phyloP scores from a whole-genome alignment of 164 flowering plant species.

The Chimonanthus praecox region DNA sequence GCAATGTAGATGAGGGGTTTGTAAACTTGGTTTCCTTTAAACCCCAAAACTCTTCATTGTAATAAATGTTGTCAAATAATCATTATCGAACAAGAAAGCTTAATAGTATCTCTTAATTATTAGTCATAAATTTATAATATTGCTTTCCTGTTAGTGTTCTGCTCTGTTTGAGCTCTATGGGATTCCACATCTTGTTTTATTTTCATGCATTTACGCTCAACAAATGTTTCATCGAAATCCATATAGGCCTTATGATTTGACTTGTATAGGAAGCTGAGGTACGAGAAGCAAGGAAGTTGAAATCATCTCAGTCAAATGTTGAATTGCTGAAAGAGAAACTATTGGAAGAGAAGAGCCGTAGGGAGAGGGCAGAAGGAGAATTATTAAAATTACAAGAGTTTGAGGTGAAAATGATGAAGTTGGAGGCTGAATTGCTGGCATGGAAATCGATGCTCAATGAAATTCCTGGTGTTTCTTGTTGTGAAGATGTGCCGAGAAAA shows the following conservation, averaged over 20 bases:
- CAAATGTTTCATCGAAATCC: constrained; percentile 1
- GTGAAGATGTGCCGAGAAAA: constrained; percentile 58
- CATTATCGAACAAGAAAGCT: too few species aligned
- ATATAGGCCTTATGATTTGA: background rate
- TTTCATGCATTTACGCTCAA: background rate
- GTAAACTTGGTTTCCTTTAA: too few species aligned
- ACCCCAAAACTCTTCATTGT: too few species aligned
- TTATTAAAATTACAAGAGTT: constrained; percentile 51
- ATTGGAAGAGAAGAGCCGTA: constrained; percentile 60
- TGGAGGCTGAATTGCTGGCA: constrained; percentile 75
- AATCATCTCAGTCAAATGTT: constrained; percentile 51
- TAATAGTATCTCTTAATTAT: too few species aligned
- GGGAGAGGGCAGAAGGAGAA: constrained; percentile 78
- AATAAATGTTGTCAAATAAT: too few species aligned
- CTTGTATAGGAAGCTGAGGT: constrained; percentile 73
- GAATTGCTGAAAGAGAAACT: constrained; percentile 76
- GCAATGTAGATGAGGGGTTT: too few species aligned
- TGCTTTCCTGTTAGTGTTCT: background rate
- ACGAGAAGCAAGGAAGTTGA: constrained; percentile 80
- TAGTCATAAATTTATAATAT: too few species aligned
- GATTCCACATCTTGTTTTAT: background rate
- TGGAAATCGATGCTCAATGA: constrained; percentile 61
- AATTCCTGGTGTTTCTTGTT: constrained; percentile 67
- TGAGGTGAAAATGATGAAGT: constrained; percentile 37
- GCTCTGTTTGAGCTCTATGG: background rate